Percentiles rank a stretch among this genome's conserved stretches.
Conservation (phyloP, 1,139 yeast genomes). For the Yamadazyma blattariae region DNA sequence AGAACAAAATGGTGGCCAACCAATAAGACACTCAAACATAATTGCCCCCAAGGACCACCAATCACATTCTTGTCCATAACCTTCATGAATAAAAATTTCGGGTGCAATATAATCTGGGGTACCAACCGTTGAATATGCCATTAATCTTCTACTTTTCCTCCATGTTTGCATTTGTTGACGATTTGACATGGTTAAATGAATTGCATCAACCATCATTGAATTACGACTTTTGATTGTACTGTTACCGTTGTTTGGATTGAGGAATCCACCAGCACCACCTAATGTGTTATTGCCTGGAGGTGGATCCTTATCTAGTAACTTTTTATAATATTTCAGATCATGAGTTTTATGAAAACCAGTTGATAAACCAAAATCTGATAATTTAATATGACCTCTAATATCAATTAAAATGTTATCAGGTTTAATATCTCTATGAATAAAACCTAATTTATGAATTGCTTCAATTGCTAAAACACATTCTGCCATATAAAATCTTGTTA, state of each 20-base stretch:
- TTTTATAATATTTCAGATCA: slow-evolving; percentile 74
- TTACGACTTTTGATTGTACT: slow-evolving; percentile 45
- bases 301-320: slow-evolving; percentile 62
- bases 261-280: no score
- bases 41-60: slow-evolving; percentile 99
- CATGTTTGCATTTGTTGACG: slow-evolving; percentile 98
- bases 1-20: slow-evolving; percentile 99
- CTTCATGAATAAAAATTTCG: slow-evolving; percentile 93
- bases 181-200: slow-evolving; percentile 91
- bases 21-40: slow-evolving; percentile 97
- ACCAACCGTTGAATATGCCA: slow-evolving; percentile 99
- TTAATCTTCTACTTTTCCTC: slow-evolving; percentile 91
- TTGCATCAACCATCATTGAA: slow-evolving; percentile 91
- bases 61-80: slow-evolving; percentile 98
- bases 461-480: slow-evolving; percentile 84
- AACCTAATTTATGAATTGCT: slow-evolving; percentile 77
- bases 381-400: slow-evolving; percentile 73
- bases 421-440: slow-evolving; percentile 75
- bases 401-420: slow-evolving; percentile 82
- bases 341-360: slow-evolving; percentile 87
- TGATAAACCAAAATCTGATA: slow-evolving; percentile 80
- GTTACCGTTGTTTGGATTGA: slow-evolving; percentile 6
- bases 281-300: slow-evolving; percentile 3
- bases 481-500: slow-evolving; percentile 81
- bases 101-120: slow-evolving; percentile 99